phyloP scores from a whole-genome alignment of 371 early-diverging fungal species.

The Mortierella sp. region DNA sequence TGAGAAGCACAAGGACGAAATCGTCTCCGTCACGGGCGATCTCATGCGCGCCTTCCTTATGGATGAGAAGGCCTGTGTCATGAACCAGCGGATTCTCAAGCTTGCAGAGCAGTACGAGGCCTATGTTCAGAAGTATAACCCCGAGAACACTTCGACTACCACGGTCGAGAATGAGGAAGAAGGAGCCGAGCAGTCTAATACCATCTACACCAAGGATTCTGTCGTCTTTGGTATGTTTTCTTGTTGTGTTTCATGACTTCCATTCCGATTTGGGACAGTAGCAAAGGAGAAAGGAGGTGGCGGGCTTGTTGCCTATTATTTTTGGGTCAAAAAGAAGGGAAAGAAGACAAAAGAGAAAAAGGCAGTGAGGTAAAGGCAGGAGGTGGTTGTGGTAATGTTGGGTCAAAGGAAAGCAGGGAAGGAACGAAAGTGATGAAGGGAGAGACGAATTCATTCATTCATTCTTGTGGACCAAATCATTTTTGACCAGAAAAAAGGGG shows the following conservation, averaged over 20 bases:
- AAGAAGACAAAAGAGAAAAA: neutral
- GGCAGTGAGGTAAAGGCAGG: neutral
- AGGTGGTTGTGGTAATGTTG: neutral
- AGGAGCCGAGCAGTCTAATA: conserved; percentile 26
- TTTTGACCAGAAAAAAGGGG: neutral
- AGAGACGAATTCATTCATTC: neutral
- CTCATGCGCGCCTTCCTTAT: conserved; percentile 71
- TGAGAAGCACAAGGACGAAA: conserved; percentile 65
- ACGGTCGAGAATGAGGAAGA: conserved; percentile 28
- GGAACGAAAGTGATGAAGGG: neutral
- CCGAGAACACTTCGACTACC: conserved; percentile 32
- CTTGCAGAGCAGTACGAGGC: conserved; percentile 70
- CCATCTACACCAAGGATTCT: conserved; percentile 38
- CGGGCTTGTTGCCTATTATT: neutral
- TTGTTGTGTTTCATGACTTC: neutral
- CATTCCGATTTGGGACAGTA: neutral
- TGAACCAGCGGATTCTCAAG: conserved; percentile 70
- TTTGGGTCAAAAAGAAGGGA: neutral
- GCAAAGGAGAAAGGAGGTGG: neutral
- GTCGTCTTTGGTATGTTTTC: conserved; percentile 29
- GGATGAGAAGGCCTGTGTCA: conserved; percentile 75
- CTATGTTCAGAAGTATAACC: conserved; percentile 34
- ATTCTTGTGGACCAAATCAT: neutral
- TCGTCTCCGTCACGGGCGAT: conserved; percentile 67
- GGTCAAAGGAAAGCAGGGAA: neutral